Evolutionary conservation across 768 basidiomycete species (phyloP), one percentile per base, ranked within the genome.

Genomic region (Leccinum imitatum): DNA sequence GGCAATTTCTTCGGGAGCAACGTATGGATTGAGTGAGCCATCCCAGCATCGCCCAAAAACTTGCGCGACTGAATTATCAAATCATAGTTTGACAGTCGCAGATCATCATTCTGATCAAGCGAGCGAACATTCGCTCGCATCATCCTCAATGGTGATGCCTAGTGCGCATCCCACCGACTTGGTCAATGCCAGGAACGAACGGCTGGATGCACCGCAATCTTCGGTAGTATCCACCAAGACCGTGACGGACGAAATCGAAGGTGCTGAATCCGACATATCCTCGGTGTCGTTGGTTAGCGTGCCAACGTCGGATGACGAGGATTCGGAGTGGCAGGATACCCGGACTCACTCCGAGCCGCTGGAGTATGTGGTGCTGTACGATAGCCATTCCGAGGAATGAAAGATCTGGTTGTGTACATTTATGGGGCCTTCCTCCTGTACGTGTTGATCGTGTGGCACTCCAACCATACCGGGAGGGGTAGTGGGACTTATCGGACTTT

Each of bases 11-110:
- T 94, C 65, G 91, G 25, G 77, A 87, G 56, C 35, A 87, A 82
- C 59, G 78, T 93, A 19, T 92, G 91, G 90, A 83, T 90, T 25
- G 89, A 91, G 91, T 91, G 60, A 72, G 88, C 77, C 14, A 3
- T 59, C 25, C 47, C n/a, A 17, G 57, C 21, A n/a, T 44, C n/a
- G 4, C 50, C 13, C 13, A 35, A 19, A 10, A 61, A 30, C 44
- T 19, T 21, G n/a, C 50, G 46, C 47, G 30, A 47, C 54, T 59
- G 7, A 69, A 3, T 6, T 27, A 14, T 13, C 41, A 54, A 61
- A 50, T 54, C 30, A 10, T 58, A 91, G 89, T 59, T 86, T 92
- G 69, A 82, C 79, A 56, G 89, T 92, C n/a, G 78, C 77, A 14
- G 87, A 89, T 66, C 76, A 79, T 31, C 70, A 71, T 59, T 63